Base-by-base conservation (phyloP, 768 basidiomycete species). In the Amanita brunnescens region DNA sequence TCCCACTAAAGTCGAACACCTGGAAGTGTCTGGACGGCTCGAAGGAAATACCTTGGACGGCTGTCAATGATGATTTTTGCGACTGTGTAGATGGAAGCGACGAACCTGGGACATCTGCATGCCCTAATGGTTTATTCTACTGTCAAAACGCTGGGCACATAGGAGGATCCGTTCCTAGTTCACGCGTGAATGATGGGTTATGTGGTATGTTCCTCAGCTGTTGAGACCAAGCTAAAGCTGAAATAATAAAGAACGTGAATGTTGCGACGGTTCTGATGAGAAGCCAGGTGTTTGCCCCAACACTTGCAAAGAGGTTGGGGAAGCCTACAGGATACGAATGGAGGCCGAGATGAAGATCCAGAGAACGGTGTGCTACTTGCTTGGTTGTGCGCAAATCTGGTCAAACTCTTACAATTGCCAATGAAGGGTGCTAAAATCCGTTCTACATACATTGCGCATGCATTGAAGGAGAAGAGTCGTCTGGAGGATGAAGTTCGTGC, bases 241-340 rank as follows among this genome's bases (percentile, higher is more conserved):
- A 67, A 37, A 70, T 42, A 9, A 9, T 16, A 5, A 57, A 96
- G 95, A 99, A 64, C 75, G 78, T 0, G 80, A 91, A 62, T 99
- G 95, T 60, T 99, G 95, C 61, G 95, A 99, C 58, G 95, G 95
- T 10, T 91, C 92, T 0, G 95, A 99, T 66, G 96, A 99, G 68
- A 76, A 72, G 21, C 66, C 78, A 8, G 91, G 91, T 14, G 73
- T 85, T 13, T 99, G 96, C 64, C 67, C 75, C 32, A 83, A 96
- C 64, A 69, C 68, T 2, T 99, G 96, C 64, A 73, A 75, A 42
- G 80, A 85, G 61, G 74, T 88, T 39, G 92, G 93, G 1, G 78
- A 80, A 52, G 79, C 60, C 29, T 80, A 88, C 65, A 72, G 82
- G 57, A 79, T 78, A 66, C 76, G 80, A 62, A 68, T 70, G 26